A percentile compares a stretch with the other conserved stretches of the same genome.
phyloP scores from a whole-genome alignment of 2,329 filamentous ascomycete genomes.

The Colletotrichum melonis region DNA sequence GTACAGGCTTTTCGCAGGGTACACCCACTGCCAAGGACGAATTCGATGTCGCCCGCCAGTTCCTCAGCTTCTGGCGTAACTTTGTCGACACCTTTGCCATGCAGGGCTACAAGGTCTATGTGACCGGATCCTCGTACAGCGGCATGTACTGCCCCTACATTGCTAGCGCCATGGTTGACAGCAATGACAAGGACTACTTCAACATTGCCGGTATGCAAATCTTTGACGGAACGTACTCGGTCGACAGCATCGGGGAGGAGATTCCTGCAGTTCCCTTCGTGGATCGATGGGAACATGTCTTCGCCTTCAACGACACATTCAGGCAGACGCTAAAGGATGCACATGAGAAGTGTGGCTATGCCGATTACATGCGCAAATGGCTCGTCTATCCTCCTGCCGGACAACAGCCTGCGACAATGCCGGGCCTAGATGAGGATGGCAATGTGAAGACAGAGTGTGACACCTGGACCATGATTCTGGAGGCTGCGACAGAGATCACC shows the following conservation, averaged over 20 bases:
- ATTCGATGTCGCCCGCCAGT: constrained; percentile 76
- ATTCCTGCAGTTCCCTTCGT: constrained; percentile 68
- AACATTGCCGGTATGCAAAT: constrained; percentile 77
- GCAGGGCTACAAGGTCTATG: constrained; percentile 75
- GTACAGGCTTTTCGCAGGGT: constrained; percentile 77
- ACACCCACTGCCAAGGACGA: constrained; percentile 72
- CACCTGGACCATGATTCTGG: constrained; percentile 63
- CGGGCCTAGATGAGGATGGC: constrained; percentile 54
- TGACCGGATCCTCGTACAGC: constrained; percentile 79
- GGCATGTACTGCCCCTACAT: constrained; percentile 79
- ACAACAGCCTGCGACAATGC: constrained; percentile 61
- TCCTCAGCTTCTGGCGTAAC: constrained; percentile 83
- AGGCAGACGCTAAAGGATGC: constrained; percentile 61
- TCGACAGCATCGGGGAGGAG: constrained; percentile 54
- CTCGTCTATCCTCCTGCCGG: constrained; percentile 76
- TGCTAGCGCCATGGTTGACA: constrained; percentile 77
- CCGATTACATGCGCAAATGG: constrained; percentile 68
- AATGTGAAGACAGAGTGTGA: constrained; percentile 61
- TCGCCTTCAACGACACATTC: constrained; percentile 73
- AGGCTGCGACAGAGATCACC: constrained; percentile 69
- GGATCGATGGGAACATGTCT: constrained; percentile 69
- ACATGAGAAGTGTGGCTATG: constrained; percentile 71
- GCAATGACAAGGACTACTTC: constrained; percentile 73
- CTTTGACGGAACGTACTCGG: constrained; percentile 75
- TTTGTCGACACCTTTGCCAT: constrained; percentile 79